These are phyloP conservation scores for Xylaria sp. DNA, from an alignment of 2,329 filamentous ascomycete genomes.

Conservation along the genomic window DNA sequence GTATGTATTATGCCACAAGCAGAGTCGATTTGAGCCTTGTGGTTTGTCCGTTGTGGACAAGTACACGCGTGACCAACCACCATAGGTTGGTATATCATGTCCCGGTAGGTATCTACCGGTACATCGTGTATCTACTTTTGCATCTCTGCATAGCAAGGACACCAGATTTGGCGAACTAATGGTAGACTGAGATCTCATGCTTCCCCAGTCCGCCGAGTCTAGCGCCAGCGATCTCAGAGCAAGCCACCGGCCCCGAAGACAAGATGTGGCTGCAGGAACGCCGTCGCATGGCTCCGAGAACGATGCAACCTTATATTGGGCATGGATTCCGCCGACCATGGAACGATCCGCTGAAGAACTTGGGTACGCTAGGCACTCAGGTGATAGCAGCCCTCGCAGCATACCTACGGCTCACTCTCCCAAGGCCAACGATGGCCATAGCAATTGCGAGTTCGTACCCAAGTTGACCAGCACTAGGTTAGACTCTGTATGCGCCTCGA, in stretches of 20 bases:
- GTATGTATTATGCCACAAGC: slow-evolving; percentile 6
- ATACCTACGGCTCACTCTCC: slow-evolving; percentile 1
- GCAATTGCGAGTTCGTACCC: slow-evolving; percentile 11
- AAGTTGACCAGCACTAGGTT: slow-evolving; percentile 7
- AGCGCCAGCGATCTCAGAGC: slow-evolving; percentile 37
- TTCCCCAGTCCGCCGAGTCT: slow-evolving; percentile 27
- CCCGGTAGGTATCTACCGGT: too few relatives aligned
- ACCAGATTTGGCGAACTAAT: background rate
- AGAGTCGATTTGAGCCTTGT: too few relatives aligned
- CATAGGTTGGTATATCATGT: too few relatives aligned
- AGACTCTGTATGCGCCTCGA: background rate
- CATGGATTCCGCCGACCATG: slow-evolving; percentile 26
- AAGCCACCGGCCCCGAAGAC: slow-evolving; percentile 38
- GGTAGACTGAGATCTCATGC: slow-evolving; percentile 14
- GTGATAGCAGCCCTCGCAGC: slow-evolving; percentile 1
- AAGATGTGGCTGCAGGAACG: slow-evolving; percentile 43
- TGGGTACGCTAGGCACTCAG: slow-evolving; percentile 2
- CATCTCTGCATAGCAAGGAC: background rate
- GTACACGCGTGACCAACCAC: too few relatives aligned
- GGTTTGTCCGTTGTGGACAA: too few relatives aligned
- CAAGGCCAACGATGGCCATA: slow-evolving; percentile 11
- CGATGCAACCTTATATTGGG: slow-evolving; percentile 39
- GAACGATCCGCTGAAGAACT: slow-evolving; percentile 13
- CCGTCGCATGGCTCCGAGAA: slow-evolving; percentile 37
- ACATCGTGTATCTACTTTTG: too few relatives aligned